These are phyloP conservation scores for Pyrrhoderma lamaoense DNA, from an alignment of 1,284 basidiomycete genomes.

Conservation along the genomic window DNA sequence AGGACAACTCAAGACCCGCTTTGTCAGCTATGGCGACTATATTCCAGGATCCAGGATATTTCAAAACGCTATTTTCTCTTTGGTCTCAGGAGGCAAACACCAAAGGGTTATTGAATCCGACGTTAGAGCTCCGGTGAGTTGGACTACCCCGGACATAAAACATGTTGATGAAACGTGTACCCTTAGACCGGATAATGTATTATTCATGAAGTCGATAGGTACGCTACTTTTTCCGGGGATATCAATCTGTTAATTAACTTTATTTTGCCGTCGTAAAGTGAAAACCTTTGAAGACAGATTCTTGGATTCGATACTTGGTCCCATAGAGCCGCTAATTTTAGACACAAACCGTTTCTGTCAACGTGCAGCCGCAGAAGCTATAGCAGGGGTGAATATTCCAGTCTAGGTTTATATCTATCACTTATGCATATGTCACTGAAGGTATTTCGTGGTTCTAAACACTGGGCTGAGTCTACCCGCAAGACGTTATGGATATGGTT, in stretches of 20 bases:
- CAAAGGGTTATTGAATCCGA: constrained; percentile 33
- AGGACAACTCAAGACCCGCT: constrained; percentile 51
- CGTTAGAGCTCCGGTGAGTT: constrained; percentile 39
- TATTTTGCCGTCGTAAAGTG: constrained; percentile 31
- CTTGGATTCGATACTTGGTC: constrained; percentile 45
- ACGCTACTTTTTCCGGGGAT: constrained; percentile 20
- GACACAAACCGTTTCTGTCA: constrained; percentile 87
- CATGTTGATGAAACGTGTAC: background rate
- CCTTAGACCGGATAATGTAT: constrained; percentile 46
- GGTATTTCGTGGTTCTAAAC: constrained; percentile 66
- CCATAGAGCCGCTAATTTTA: constrained; percentile 53
- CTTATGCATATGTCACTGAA: constrained; percentile 32
- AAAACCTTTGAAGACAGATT: constrained; percentile 58
- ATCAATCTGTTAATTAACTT: constrained; percentile 11
- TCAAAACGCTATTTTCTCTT: constrained; percentile 45
- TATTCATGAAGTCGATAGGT: constrained; percentile 67
- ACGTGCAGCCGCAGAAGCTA: constrained; percentile 81
- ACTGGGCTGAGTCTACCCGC: constrained; percentile 70
- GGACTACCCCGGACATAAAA: background rate
- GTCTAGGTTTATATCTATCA: constrained; percentile 42
- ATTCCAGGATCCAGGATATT: constrained; percentile 53
- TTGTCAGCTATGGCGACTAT: constrained; percentile 51
- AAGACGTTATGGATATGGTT: constrained; percentile 79
- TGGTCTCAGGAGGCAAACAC: constrained; percentile 71
- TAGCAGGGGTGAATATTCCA: constrained; percentile 63